Evolutionary conservation across 306 rosid genomes (phyloP), one percentile per base, ranked within the genome.

Genomic region (Cucurbita ficifolia): DNA sequence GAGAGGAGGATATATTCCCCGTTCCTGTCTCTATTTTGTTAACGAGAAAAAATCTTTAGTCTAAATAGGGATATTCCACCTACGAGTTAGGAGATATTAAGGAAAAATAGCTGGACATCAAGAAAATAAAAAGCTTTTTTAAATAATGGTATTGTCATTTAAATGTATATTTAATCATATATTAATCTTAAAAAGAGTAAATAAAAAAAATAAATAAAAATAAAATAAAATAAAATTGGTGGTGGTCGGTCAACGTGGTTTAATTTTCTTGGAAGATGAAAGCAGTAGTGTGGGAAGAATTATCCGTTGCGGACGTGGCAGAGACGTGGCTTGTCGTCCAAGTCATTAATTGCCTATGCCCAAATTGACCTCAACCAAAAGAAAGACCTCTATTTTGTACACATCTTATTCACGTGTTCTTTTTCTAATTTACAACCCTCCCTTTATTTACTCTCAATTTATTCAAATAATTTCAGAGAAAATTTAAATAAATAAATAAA

Each of bases 271-370:
- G 22, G 36, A 5, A 60, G 6, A 17, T 5, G 48, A 43, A 14
- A 38, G 16, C 22, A 61, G 46, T 61, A 33, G 36, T 5, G 16
- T n/a, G 17, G 0, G 18, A 43, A 42, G 72, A 35, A 19, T 43
- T 19, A 42, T 10, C 36, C 54, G 1, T 5, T 19, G 72, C 72
- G 43, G n/a, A 65, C 72, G 72, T 65, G 72, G 72, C 11, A 43
- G 39, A 65, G 2, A 43, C 72, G 72, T 65, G 72, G 5, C 72
- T 65, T 65, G 52, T 43, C 72, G 16, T 43, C 54, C 72, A 65
- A 43, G 72, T 65, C 72, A 65, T 22, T 21, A 13, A 6, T 21
- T 40, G n/a, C 16, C 0, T 42, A 9, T 42, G 5, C 29, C 9
- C 29, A 11, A 19, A 5, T 65, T 65, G 72, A 65, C 53, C 36